Base-by-base conservation (phyloP, 2,329 filamentous ascomycete genomes). In the Diaporthe citrichinensis region DNA sequence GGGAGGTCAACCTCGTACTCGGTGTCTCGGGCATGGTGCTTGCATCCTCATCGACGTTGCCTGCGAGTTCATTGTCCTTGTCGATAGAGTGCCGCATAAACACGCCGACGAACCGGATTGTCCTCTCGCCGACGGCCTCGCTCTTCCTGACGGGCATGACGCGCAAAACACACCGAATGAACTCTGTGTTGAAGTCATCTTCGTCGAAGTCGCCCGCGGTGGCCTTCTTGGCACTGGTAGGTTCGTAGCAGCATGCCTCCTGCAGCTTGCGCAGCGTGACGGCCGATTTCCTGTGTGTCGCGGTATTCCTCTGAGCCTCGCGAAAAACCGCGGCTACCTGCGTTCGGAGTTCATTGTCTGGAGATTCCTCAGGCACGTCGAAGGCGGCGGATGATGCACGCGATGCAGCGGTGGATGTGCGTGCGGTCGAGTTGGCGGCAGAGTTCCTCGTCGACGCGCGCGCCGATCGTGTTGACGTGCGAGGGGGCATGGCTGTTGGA, bases 211-310 rank as follows among this genome's bases (percentile, higher is more conserved):
- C 93, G 78, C 92, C 90, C 15, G 89, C 86, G 15, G 87, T 83
- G 4, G 83, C 79, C 80, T 90, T 90, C 77, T 88, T 90, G 36
- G 85, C 85, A 77, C 84, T 88, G 46, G 85, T 87, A 25, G 87
- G 90, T 79, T 92, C 91, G 80, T 93, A 93, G 81, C 90, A 92
- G 85, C 95, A 98, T 51, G 93, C 89, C 82, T 98, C 96, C 81
- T 98, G 96, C 58, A 98, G 90, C 84, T 98, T 98, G 78, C 96
- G 92, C 76, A 99, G 86, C 68, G 92, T 95, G 76, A 98, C 94
- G 5, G 94, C 93, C 0, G 98, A 90, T 82, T 98, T 98, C 76
- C 96, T 90, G 83, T 99, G 97, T 2, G 94, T 94, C 1, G 96
- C 95, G 0, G 94, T 97, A 1, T 94, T 97, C 80, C 93, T 93